Base-by-base conservation (phyloP, 2,329 filamentous ascomycete species). In the Pseudocercospora crystallina region DNA sequence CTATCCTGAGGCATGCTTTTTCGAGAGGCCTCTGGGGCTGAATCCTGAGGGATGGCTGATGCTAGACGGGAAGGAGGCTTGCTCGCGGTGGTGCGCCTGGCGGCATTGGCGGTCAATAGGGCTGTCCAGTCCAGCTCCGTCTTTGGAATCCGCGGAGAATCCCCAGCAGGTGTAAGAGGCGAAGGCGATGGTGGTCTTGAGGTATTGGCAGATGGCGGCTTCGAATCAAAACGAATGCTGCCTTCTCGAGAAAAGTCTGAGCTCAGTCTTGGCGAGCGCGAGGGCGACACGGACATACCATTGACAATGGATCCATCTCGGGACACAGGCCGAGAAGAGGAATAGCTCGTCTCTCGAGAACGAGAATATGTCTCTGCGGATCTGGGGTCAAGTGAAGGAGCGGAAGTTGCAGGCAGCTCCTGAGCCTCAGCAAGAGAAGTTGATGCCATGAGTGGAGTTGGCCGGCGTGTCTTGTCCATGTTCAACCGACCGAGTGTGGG, bases 91-190 rank as follows among this genome's bases (percentile, higher is more conserved):
- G 20, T 26, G 13, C 59, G 55, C 31, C 62, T 51, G 3, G 60
- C 50, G 13, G 60, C 59, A 43, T 65, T 64, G 3, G 59, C 61
- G 32, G 63, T 63, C 8, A 64, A 38, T 26, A 61, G 34, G 20
- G 54, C 52, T 45, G 55, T 65, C 65, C 65, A 68, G 40, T 68
- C 65, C 3, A 64, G 38, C 34, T 67, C 64, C n/a, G 58, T 65
- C 46, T 51, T 53, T 14, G 64, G 65, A 17, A 67, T 43, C 3
- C 59, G 57, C 14, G 65, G 55, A n/a, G 57, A 50, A n/a, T 62
- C 60, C 5, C 30, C 48, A 31, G 50, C 41, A 1, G 62, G 54
- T 30, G 55, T 60, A 12, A 49, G 49, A 14, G 61, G 58, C 12
- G 58, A 58, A 17, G 65, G 63, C 5, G 65, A 64, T 1, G 54